Evolutionary conservation across 495 filamentous ascomycete genomes (phyloP).

Genomic region (Clavariopsis aquatica): DNA sequence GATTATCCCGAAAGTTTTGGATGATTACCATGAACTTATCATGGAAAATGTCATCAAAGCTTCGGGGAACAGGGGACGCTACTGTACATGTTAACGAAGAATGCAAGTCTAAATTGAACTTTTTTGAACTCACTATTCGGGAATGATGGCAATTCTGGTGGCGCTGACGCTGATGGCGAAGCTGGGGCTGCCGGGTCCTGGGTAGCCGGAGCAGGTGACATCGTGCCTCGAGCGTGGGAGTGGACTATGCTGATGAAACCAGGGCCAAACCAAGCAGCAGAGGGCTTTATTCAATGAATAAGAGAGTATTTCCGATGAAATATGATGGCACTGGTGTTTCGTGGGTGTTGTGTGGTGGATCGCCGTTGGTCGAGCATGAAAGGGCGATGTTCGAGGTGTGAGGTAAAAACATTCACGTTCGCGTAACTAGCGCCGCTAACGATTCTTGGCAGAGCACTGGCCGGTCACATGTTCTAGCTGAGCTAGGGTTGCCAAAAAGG

Average conservation of each 20-base stretch:
- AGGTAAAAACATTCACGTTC: slow-evolving; percentile 34
- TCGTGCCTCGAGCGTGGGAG: slow-evolving; percentile 22
- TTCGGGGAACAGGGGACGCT: neutral
- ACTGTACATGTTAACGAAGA: neutral
- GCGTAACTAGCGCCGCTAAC: slow-evolving; percentile 26
- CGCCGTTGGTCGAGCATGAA: neutral
- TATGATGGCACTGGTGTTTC: slow-evolving; percentile 17
- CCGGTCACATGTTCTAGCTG: slow-evolving; percentile 23
- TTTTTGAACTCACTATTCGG: neutral
- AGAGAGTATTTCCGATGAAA: slow-evolving; percentile 15
- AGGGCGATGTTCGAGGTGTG: slow-evolving; percentile 18
- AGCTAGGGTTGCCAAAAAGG: neutral
- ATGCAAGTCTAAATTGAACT: neutral
- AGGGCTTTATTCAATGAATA: neutral
- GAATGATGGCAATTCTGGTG: neutral
- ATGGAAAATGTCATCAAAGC: slow-evolving; percentile 33
- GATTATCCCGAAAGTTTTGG: slow-evolving; percentile 11
- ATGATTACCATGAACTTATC: slow-evolving; percentile 18
- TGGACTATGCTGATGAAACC: slow-evolving; percentile 1
- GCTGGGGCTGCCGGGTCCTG: slow-evolving; percentile 7
- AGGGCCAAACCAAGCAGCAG: neutral
- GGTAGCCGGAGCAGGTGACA: slow-evolving; percentile 28
- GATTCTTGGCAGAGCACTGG: slow-evolving; percentile 19
- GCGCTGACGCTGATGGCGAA: slow-evolving; percentile 6
- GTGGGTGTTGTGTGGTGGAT: neutral